Conservation (phyloP, 768 basidiomycete genomes). For the Boletus eberwhitei region DNA sequence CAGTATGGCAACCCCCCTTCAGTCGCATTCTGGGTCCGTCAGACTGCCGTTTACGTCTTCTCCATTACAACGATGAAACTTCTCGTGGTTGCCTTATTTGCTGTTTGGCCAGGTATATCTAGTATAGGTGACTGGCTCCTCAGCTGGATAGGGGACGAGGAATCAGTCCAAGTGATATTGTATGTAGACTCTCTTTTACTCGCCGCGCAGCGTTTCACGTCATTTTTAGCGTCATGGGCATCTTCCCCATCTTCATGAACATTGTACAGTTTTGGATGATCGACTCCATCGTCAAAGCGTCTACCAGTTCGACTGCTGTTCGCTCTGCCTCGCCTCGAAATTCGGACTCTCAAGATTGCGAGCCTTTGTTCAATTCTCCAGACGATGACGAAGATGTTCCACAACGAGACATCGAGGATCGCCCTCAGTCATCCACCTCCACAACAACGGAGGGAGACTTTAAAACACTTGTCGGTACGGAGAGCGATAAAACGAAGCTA, state of each 20-base stretch:
- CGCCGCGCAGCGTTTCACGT: conserved; percentile 9
- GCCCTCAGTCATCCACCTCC: conserved; percentile 34
- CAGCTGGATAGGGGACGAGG: conserved; percentile 69
- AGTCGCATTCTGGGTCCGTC: conserved; percentile 66
- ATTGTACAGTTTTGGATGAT: conserved; percentile 93
- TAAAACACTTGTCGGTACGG: conserved; percentile 18
- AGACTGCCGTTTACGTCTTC: conserved; percentile 78
- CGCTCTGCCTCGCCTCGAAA: conserved; percentile 39
- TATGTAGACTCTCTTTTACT: conserved; percentile 37
- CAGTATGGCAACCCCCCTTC: conserved; percentile 86
- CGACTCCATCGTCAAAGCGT: conserved; percentile 87
- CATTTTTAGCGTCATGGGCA: conserved; percentile 70
- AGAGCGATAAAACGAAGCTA: conserved; percentile 14
- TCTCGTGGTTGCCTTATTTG: conserved; percentile 76
- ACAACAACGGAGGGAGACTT: conserved; percentile 30
- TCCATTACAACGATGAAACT: conserved; percentile 86
- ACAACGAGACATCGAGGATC: conserved; percentile 46
- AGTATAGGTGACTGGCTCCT: conserved; percentile 83
- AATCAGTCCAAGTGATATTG: conserved; percentile 76
- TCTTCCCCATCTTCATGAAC: conserved; percentile 89
- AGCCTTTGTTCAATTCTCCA: conserved; percentile 62
- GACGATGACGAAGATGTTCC: conserved; percentile 47
- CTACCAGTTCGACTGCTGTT: conserved; percentile 37
- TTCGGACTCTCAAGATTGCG: conserved; percentile 43
- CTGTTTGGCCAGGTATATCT: conserved; percentile 67